Conservation (phyloP, 2,329 filamentous ascomycete species). For the Sclerotiophoma versabilis region DNA sequence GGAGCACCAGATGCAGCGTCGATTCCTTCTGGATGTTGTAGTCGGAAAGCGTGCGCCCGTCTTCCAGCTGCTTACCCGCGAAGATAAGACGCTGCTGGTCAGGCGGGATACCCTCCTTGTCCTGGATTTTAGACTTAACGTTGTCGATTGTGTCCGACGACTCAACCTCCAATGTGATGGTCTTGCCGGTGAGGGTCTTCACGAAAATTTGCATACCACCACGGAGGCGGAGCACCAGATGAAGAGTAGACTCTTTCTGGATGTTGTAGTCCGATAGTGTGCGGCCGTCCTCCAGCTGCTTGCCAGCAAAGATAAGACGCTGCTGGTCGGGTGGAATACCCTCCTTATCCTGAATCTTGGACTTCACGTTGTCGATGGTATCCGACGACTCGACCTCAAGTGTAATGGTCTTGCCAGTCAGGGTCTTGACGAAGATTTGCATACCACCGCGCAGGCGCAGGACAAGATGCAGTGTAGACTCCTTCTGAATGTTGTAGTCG, state of each 20-base stretch:
- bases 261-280: conserved; percentile 95
- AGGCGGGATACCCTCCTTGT: conserved; percentile 83
- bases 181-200: conserved; percentile 77
- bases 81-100: conserved; percentile 96
- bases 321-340: conserved; percentile 96
- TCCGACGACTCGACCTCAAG: conserved; percentile 75
- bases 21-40: conserved; percentile 92
- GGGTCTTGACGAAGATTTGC: conserved; percentile 70
- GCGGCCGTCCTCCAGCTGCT: conserved; percentile 94
- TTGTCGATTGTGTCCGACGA: conserved; percentile 92
- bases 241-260: conserved; percentile 88
- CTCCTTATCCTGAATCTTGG: conserved; percentile 97
- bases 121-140: conserved; percentile 87
- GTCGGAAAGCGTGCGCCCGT: conserved; percentile 87
- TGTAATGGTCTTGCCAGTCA: conserved; percentile 70
- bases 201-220: conserved; percentile 73
- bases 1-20: conserved; percentile 69
- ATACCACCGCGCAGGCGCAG: conserved; percentile 73
- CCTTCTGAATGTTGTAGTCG: conserved; percentile 65
- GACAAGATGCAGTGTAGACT: conserved; percentile 75
- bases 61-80: conserved; percentile 91
- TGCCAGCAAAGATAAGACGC: conserved; percentile 93
- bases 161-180: conserved; percentile 90
- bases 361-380: conserved; percentile 96
- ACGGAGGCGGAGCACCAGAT: conserved; percentile 84